These are phyloP conservation scores for Apostasia shenzhenica DNA, from an alignment of 106 monocot species.

Conservation along the genomic window DNA sequence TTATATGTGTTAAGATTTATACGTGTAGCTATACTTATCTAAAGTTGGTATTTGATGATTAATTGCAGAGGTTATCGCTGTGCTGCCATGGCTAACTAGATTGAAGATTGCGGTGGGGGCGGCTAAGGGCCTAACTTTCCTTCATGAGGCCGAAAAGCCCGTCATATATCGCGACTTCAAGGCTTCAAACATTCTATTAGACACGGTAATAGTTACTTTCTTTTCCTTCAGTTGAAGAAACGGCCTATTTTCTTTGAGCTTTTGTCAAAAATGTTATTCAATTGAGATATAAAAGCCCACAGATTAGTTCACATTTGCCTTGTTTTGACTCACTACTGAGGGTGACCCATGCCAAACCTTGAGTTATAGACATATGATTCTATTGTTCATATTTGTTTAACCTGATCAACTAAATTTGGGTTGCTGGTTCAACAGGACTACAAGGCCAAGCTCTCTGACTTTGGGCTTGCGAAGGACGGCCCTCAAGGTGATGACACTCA, in stretches of 20 bases:
- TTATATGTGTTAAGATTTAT: too few species aligned
- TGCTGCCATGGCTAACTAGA: constrained; percentile 18
- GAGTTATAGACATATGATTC: too few species aligned
- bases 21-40: too few species aligned
- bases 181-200: constrained; percentile 21
- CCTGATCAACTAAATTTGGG: too few species aligned
- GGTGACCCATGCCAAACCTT: too few species aligned
- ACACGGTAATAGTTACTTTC: constrained; percentile 11
- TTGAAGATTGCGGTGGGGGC: constrained; percentile 21
- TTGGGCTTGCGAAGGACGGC: constrained; percentile 22
- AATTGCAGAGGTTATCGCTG: constrained; percentile 2
- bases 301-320: too few species aligned
- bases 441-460: constrained; percentile 21
- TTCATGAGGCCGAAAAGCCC: constrained; percentile 22
- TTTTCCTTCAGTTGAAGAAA: neutral
- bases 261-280: too few species aligned
- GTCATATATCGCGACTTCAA: constrained; percentile 26
- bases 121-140: constrained; percentile 17
- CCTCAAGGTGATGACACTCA: constrained; percentile 22
- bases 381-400: too few species aligned
- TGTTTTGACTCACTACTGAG: too few species aligned
- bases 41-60: too few species aligned
- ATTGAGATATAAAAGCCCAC: too few species aligned
- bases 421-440: constrained; percentile 9
- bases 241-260: too few species aligned